These are phyloP conservation scores for Cercospora sp. DNA, from an alignment of 2,329 filamentous ascomycete species.

Conservation along the genomic window DNA sequence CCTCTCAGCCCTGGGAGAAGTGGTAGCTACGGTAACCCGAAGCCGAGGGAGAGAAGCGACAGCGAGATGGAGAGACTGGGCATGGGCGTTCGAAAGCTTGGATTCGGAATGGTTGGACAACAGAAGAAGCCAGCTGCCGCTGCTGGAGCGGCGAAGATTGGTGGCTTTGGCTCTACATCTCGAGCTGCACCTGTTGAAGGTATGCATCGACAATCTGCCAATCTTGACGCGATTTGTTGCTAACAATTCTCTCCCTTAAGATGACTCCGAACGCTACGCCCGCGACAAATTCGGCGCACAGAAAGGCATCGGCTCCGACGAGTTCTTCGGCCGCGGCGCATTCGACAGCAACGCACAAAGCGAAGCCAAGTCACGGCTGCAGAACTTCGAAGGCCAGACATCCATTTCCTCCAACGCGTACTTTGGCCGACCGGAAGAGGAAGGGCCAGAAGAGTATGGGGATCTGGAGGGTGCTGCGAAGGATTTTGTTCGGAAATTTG, in stretches of 20 bases:
- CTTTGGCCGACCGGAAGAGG: slow-evolving; percentile 82
- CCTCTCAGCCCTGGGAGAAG: slow-evolving; percentile 68
- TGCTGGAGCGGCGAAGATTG: slow-evolving; percentile 56
- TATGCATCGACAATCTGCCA: slow-evolving; percentile 44
- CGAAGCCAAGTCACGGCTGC: slow-evolving; percentile 83
- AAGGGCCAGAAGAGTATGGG: slow-evolving; percentile 68
- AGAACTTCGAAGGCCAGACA: slow-evolving; percentile 89
- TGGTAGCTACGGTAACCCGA: slow-evolving; percentile 54
- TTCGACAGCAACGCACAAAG: slow-evolving; percentile 78
- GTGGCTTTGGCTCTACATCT: slow-evolving; percentile 73
- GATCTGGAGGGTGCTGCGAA: slow-evolving; percentile 92
- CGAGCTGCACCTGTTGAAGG: slow-evolving; percentile 66
- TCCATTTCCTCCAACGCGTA: slow-evolving; percentile 96
- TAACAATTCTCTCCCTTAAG: slow-evolving; percentile 36
- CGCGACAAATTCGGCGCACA: slow-evolving; percentile 86
- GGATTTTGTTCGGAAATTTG: slow-evolving; percentile 93
- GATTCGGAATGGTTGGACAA: slow-evolving; percentile 81
- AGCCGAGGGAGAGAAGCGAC: slow-evolving; percentile 56
- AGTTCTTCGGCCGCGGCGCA: slow-evolving; percentile 90
- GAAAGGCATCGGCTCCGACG: slow-evolving; percentile 96
- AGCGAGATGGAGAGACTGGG: slow-evolving; percentile 86
- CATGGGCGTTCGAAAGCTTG: slow-evolving; percentile 81
- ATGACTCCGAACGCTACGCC: slow-evolving; percentile 79
- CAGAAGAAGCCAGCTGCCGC: slow-evolving; percentile 46
- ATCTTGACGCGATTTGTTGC: not conserved